Evolutionary conservation across 2,329 filamentous ascomycete genomes (phyloP).

Genomic region (Phaeophleospora eucalypticola): DNA sequence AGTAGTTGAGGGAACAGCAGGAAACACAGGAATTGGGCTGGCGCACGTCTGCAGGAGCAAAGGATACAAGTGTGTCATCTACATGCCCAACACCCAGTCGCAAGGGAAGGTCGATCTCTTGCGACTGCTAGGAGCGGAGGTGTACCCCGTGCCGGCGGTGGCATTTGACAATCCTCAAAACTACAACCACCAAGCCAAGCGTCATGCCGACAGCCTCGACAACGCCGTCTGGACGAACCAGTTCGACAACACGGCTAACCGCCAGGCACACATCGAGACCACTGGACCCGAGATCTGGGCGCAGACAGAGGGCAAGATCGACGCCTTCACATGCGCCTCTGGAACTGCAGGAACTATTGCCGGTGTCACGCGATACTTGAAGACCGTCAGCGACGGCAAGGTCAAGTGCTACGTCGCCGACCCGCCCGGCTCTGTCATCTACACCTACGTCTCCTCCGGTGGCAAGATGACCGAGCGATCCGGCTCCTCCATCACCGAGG

Average conservation of each 20-base stretch:
- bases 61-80: conserved; percentile 94
- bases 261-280: conserved; percentile 90
- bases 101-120: conserved; percentile 96
- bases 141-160: conserved; percentile 92
- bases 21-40: conserved; percentile 96
- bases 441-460: conserved; percentile 83
- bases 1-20: conserved; percentile 93
- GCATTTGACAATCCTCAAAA: conserved; percentile 93
- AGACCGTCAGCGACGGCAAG: conserved; percentile 69
- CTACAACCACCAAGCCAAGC: conserved; percentile 92
- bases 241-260: conserved; percentile 94
- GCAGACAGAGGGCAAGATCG: conserved; percentile 78
- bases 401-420: conserved; percentile 91
- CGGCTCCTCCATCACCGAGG: conserved; percentile 91
- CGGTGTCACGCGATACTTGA: conserved; percentile 82
- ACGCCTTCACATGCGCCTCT: conserved; percentile 93
- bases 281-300: conserved; percentile 97
- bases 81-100: conserved; percentile 98
- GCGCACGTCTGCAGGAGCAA: conserved; percentile 91
- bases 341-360: conserved; percentile 90
- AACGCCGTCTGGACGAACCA: conserved; percentile 99
- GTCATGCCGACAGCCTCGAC: conserved; percentile 80
- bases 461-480: conserved; percentile 76
- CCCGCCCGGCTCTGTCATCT: conserved; percentile 86
- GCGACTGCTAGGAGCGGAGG: conserved; percentile 84